Evolutionary conservation across 2,329 filamentous ascomycete species (phyloP), one percentile per base, ranked within the genome.

Genomic region (Arthrobotrys sphaeroides): DNA sequence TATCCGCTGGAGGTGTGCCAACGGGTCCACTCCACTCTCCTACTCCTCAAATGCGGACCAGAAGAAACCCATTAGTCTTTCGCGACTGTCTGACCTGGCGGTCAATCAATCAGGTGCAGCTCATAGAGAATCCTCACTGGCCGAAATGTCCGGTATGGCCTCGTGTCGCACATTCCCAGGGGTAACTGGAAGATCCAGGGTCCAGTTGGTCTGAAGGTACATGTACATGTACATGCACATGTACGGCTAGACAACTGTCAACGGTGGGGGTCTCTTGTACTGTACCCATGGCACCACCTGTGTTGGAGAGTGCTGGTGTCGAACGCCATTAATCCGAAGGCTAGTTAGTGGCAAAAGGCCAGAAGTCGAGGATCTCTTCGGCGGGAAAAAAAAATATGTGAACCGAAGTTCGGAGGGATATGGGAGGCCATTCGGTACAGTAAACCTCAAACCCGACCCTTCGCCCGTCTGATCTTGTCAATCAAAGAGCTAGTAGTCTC

Each of bases 281-380:
- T 42, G 65, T 40, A 7, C 47, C n/a, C n/a, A n/a, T n/a, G n/a
- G n/a, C n/a, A n/a, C n/a, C n/a, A n/a, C 28, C 10, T 33, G 16
- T 38, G 5, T 38, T 28, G 31, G n/a, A 28, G 40, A 20, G 24
- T 42, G 10, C 2, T 16, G 9, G 53, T 20, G 12, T n/a, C 53
- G 28, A 45, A 43, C 43, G n/a, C 33, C n/a, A 45, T 24, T 43
- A 40, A 24, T 9, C 36, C 22, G 26, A 68, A 22, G 24, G 22
- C n/a, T n/a, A n/a, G n/a, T n/a, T n/a, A 38, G 55, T 70, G 66
- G 66, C 55, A 47, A 70, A 62, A 40, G 55, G 66, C 66, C 55
- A 53, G 49, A 61, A 43, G 12, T 70, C 66, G 55, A 49, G 43
- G 55, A 40, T 70, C 53, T 60, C 28, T 47, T 53, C 20, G 36